phyloP scores from a whole-genome alignment of 257 asterid genomes.

The Eustoma russellianum region DNA sequence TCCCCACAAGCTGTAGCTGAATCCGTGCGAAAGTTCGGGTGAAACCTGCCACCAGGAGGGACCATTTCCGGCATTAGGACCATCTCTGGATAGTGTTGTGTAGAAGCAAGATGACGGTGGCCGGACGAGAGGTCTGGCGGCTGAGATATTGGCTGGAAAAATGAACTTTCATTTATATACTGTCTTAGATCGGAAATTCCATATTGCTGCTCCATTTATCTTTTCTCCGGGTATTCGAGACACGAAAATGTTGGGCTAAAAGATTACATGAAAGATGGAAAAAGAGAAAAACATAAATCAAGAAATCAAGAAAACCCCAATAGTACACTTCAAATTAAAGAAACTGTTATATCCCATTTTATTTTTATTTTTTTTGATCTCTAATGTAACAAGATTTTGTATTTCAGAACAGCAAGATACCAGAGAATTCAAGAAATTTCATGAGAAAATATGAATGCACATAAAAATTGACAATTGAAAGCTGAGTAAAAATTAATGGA shows the following conservation, averaged over 20 bases:
- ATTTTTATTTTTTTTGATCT: too few relatives aligned
- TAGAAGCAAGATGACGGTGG: conserved; percentile 30
- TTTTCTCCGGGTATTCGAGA: too few relatives aligned
- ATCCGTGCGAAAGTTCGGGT: conserved; percentile 37
- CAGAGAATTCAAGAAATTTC: too few relatives aligned
- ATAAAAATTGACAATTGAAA: too few relatives aligned
- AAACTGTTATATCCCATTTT: too few relatives aligned
- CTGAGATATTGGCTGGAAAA: conserved; percentile 34
- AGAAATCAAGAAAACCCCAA: conserved; percentile 39
- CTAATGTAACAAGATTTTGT: too few relatives aligned
- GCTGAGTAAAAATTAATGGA: conserved; percentile 34
- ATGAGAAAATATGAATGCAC: too few relatives aligned
- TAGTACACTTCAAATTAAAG: conserved; percentile 65
- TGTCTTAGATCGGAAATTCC: conserved; percentile 68
- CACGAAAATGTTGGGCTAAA: too few relatives aligned
- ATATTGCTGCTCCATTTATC: conserved; percentile 64
- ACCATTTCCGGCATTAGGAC: conserved; percentile 16
- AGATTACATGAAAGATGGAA: conserved; percentile 2
- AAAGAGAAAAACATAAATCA: conserved; percentile 1
- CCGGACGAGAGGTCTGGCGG: conserved; percentile 42
- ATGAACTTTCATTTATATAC: conserved; percentile 42
- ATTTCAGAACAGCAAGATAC: too few relatives aligned
- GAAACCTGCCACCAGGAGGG: conserved; percentile 14
- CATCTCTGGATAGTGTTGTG: conserved; percentile 45
- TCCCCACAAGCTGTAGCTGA: conserved; percentile 4